Percentiles rank a stretch among this genome's conserved stretches.
Evolutionary conservation across 2,329 filamentous ascomycete species (phyloP).

Genomic region (Fusarium luffae): DNA sequence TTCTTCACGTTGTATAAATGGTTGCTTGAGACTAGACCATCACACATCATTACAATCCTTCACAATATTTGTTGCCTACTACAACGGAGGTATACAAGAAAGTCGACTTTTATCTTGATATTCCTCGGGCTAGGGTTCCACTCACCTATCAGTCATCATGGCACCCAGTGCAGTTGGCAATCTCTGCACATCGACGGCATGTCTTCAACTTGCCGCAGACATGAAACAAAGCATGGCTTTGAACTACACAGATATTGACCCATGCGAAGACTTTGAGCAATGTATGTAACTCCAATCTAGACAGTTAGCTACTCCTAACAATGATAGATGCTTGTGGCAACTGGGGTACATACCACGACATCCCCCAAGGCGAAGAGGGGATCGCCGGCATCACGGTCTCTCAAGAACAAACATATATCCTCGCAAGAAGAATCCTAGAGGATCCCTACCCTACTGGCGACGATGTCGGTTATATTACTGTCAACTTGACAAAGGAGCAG

Average conservation of each 20-base stretch:
- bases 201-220: slow-evolving; percentile 4
- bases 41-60: neutral
- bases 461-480: slow-evolving; percentile 27
- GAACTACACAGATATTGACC: slow-evolving; percentile 70
- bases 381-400: neutral
- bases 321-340: slow-evolving; percentile 67
- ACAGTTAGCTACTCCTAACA: neutral
- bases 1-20: neutral
- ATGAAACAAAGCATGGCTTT: slow-evolving; percentile 35
- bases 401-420: neutral
- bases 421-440: slow-evolving; percentile 43
- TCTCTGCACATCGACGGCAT: slow-evolving; percentile 2
- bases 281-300: slow-evolving; percentile 46
- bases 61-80: neutral
- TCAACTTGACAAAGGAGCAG: slow-evolving; percentile 45
- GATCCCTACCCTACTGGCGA: slow-evolving; percentile 70
- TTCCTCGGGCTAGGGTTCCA: neutral
- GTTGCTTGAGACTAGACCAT: neutral
- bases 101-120: neutral
- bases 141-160: neutral
- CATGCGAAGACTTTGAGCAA: slow-evolving; percentile 76
- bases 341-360: slow-evolving; percentile 72
- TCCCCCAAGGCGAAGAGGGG: slow-evolving; percentile 68
- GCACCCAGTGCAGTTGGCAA: neutral
- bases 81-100: neutral